Base-by-base conservation (phyloP, 2,329 filamentous ascomycete species). In the Epichloe gansuensis region DNA sequence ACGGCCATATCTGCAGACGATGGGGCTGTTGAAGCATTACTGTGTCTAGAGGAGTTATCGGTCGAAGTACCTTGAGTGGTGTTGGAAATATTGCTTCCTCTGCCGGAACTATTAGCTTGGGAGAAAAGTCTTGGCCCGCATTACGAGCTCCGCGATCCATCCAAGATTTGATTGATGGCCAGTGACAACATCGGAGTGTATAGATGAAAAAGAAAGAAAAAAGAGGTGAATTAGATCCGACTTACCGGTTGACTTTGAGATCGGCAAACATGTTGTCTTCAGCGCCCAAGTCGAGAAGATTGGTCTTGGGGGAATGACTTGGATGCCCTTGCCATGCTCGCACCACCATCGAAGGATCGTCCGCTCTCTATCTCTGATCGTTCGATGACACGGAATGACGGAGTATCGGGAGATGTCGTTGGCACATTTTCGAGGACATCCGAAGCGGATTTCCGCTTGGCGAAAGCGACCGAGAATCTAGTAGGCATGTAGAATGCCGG, bases 31-130 rank as follows among this genome's bases (percentile, higher is more conserved):
- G 79, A 82, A 50, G 73, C 75, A 65, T 80, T 80, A 65, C 79
- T 82, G 63, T 82, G 76, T 61, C 78, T 75, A 48, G 79, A 82
- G 37, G 78, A 82, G 59, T 76, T 78, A 65, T 82, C 79, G 58
- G 75, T 77, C 51, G 77, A 80, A 49, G 73, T 73, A 55, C 76
- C 76, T 65, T 81, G 79, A 54, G 78, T 82, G 39, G 76, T 80
- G 64, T 80, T 81, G 60, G 78, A 81, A 44, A 78, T 75, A 59
- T 77, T 77, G 68, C 78, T 81, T 65, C 75, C 77, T 61, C 77
- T 81, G 63, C 59, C 63, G 58, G 1, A 63, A 62, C 63, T 66
- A 64, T 72, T 64, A 72, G 67, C 64, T 57, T 59, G 42, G 12
- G 23, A 6, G 4, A 1, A 23, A 34, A 21, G 38, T 12, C 15